A percentile compares a stretch with the other conserved stretches of the same genome.
These are phyloP conservation scores for Litsea cubeba DNA, from an alignment of 164 flowering plant genomes.

Conservation along the genomic window DNA sequence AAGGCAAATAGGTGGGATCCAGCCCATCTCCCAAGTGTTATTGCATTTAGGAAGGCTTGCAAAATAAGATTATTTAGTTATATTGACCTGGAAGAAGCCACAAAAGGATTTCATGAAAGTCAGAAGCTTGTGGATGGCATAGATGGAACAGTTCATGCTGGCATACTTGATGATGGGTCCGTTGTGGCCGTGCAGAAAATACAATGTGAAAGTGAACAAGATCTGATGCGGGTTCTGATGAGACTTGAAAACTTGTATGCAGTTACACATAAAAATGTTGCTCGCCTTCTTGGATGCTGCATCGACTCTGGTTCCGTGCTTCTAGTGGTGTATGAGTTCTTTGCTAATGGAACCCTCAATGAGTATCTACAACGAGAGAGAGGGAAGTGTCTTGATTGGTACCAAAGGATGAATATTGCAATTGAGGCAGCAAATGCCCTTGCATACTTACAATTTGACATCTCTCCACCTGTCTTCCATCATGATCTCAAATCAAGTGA, in stretches of 20 bases:
- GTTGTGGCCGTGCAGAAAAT: constrained; percentile 57
- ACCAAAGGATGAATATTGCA: constrained; percentile 46
- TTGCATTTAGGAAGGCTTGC: constrained; percentile 44
- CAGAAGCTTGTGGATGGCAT: constrained; percentile 36
- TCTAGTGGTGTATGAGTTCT: constrained; percentile 55
- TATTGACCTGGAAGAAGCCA: constrained; percentile 65
- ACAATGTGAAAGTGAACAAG: constrained; percentile 42
- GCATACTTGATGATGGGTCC: constrained; percentile 51
- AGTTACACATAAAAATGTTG: constrained; percentile 47
- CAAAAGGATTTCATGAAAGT: constrained; percentile 52
- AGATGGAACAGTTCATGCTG: constrained; percentile 44
- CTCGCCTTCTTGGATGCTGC: constrained; percentile 57
- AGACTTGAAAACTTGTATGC: constrained; percentile 40
- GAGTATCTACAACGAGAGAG: constrained; percentile 33
- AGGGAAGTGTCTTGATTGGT: constrained; percentile 49
- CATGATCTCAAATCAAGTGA: constrained; percentile 41
- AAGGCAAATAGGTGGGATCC: constrained; percentile 26
- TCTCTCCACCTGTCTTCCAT: constrained; percentile 59
- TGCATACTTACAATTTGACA: constrained; percentile 47
- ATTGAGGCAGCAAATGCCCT: constrained; percentile 54
- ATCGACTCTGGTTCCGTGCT: constrained; percentile 37
- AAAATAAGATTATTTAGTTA: constrained; percentile 44
- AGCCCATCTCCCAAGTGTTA: constrained; percentile 19
- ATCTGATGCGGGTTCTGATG: constrained; percentile 39
- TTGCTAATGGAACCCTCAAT: constrained; percentile 52